A percentile compares a stretch with the other conserved stretches of the same genome.
phyloP scores from a whole-genome alignment of 306 rosid species.

The Glycine soja region DNA sequence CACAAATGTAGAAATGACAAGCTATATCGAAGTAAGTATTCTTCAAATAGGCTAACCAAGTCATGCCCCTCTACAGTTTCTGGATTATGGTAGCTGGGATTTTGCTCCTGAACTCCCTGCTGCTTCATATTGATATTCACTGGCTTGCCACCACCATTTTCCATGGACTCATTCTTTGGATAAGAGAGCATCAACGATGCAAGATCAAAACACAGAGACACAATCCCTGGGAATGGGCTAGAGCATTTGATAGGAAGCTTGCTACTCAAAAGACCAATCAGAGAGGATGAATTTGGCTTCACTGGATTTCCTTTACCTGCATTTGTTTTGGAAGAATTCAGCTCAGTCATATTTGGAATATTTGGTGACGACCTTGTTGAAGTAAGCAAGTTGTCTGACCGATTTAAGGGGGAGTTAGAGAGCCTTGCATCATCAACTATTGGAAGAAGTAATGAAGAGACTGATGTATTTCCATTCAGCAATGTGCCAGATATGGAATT shows the following conservation, averaged over 20 bases:
- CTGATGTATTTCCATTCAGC: slow-evolving; percentile 87
- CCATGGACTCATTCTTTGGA: slow-evolving; percentile 58
- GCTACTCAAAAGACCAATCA: slow-evolving; percentile 53
- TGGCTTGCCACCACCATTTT: slow-evolving; percentile 49
- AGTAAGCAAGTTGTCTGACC: slow-evolving; percentile 54
- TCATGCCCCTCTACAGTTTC: slow-evolving; percentile 62
- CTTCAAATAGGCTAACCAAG: slow-evolving; percentile 73
- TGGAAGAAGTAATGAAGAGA: slow-evolving; percentile 81
- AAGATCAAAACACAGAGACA: slow-evolving; percentile 84
- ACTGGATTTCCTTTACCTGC: slow-evolving; percentile 55
- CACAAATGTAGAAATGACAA: slow-evolving; percentile 89
- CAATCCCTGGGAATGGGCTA: slow-evolving; percentile 91
- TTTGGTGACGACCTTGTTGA: slow-evolving; percentile 60
- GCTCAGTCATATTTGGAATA: slow-evolving; percentile 54
- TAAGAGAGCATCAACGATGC: slow-evolving; percentile 67
- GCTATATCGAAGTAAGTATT: slow-evolving; percentile 79
- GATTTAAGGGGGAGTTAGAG: slow-evolving; percentile 56
- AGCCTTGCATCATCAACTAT: slow-evolving; percentile 75
- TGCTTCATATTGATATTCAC: slow-evolving; percentile 56
- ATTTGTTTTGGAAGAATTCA: slow-evolving; percentile 56
- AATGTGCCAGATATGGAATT: slow-evolving; percentile 70
- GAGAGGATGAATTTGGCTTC: slow-evolving; percentile 49
- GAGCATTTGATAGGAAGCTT: slow-evolving; percentile 79
- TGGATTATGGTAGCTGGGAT: slow-evolving; percentile 54
- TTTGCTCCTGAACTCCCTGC: slow-evolving; percentile 63